Conservation (phyloP, 1,284 basidiomycete genomes). For the Pseudomicrostroma phylloplanum region DNA sequence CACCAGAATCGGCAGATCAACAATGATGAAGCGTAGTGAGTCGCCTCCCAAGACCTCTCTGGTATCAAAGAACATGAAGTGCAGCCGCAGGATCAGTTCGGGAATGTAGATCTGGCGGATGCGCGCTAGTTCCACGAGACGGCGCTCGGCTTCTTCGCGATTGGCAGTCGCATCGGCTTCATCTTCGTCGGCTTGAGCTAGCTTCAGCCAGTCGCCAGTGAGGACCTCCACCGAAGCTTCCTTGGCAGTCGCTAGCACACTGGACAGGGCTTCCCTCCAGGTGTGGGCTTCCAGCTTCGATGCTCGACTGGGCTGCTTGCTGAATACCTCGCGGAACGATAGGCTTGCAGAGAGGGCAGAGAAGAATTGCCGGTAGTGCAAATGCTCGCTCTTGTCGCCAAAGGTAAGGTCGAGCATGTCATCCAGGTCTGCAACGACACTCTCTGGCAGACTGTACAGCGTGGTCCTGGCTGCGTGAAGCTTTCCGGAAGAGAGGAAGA, state of each 20-base stretch:
- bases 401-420: neutral
- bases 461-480: conserved; percentile 41
- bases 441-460: conserved; percentile 35
- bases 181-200: neutral
- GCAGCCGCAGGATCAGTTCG: conserved; percentile 79
- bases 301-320: conserved; percentile 19
- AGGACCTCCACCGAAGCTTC: conserved; percentile 52
- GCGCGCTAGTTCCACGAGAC: conserved; percentile 65
- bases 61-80: conserved; percentile 67
- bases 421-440: conserved; percentile 19
- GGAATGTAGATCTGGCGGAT: conserved; percentile 86
- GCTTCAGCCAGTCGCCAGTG: conserved; percentile 51
- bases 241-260: conserved; percentile 52
- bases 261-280: conserved; percentile 15
- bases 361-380: conserved; percentile 46
- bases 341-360: conserved; percentile 35
- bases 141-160: conserved; percentile 56
- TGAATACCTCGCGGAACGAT: conserved; percentile 35
- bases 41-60: conserved; percentile 59
- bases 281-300: neutral
- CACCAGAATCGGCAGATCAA: conserved; percentile 74
- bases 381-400: conserved; percentile 19
- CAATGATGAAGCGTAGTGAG: conserved; percentile 14
- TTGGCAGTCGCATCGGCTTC: conserved; percentile 6
- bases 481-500: conserved; percentile 36